These are phyloP conservation scores for Pseudozyma sp. DNA, from an alignment of 1,284 basidiomycete genomes.

Conservation along the genomic window DNA sequence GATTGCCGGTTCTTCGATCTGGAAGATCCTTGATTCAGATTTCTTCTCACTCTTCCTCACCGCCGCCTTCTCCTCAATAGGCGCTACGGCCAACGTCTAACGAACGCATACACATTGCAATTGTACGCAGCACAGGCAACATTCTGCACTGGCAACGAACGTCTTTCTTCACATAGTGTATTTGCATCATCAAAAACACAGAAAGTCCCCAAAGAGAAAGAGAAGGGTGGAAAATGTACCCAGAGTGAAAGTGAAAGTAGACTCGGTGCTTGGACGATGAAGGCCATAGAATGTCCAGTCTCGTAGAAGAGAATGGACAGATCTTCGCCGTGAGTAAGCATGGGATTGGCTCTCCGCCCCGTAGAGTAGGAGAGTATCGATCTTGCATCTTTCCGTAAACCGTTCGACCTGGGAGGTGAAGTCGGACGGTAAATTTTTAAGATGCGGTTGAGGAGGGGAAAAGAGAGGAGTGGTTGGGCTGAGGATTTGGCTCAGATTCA, in stretches of 20 bases:
- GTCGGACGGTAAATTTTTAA: slow-evolving; percentile 36
- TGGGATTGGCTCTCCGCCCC: slow-evolving; percentile 38
- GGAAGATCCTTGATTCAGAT: not conserved
- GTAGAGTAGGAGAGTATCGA: slow-evolving; percentile 22
- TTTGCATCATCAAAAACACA: not conserved
- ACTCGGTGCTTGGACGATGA: slow-evolving; percentile 53
- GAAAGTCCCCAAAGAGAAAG: not conserved
- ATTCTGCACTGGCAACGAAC: too few relatives aligned
- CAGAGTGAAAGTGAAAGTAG: slow-evolving; percentile 60
- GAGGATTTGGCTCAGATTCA: not conserved
- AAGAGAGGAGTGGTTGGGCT: not conserved
- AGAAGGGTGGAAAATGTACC: slow-evolving; percentile 30
- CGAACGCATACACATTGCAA: too few relatives aligned
- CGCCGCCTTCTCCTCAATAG: not conserved
- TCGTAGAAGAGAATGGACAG: slow-evolving; percentile 3
- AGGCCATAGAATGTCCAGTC: slow-evolving; percentile 16
- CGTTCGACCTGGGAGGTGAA: slow-evolving; percentile 20
- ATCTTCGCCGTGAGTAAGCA: slow-evolving; percentile 55
- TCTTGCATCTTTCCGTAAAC: slow-evolving; percentile 60
- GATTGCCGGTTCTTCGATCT: not conserved
- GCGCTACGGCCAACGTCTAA: too few relatives aligned
- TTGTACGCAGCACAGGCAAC: too few relatives aligned
- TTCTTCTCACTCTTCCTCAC: not conserved
- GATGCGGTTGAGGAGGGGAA: slow-evolving; percentile 10
- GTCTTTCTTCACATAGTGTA: not conserved